Base-by-base conservation (phyloP, 2,329 filamentous ascomycete genomes). In the Fusarium illudens region DNA sequence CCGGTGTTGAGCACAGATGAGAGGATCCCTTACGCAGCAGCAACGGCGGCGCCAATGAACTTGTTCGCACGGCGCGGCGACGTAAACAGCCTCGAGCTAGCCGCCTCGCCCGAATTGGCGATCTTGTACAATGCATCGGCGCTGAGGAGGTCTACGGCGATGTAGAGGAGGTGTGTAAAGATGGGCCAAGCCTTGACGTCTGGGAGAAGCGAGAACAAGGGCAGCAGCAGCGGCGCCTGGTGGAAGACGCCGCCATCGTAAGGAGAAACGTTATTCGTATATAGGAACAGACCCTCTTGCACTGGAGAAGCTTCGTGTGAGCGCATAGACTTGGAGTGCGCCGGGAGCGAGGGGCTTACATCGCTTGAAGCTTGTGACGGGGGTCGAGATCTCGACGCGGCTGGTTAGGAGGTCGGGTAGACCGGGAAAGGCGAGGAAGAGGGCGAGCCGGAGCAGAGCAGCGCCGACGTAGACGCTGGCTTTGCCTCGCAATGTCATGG, bases 321-420 rank as follows among this genome's bases (percentile, higher is more conserved):
- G 64, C 29, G 6, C 46, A 20, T 27, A 32, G 37, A 6, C 19
- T 48, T 46, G 20, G 30, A 50, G 22, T 30, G 27, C 39, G 39
- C 39, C 39, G 50, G 50, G 44, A 33, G 37, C 27, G 49, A 42
- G 25, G 6, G 39, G 80, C 91, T 79, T 85, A 97, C 94, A 84
- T 88, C 96, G 89, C 84, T 98, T 98, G 87, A 97, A 99, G 86
- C 95, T 97, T 73, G 93, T 97, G 48, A 98, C 92, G 36, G 96
- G 95, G 20, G 96, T 99, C 44, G 96, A 97, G 75, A 99, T 91
- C 84, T 99, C 96, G 74, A 97, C 96, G 76, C 96, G 91, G 68
- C 91, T 92, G 19, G 93, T 96, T 66, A 99, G 85, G 66, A 97
- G 85, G 77, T 94, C 90, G 54, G 95, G 92, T 37, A 99, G 84